Evolutionary conservation across 106 monocot genomes (phyloP), one percentile per base, ranked within the genome.

Genomic region (Chionographis japonica): DNA sequence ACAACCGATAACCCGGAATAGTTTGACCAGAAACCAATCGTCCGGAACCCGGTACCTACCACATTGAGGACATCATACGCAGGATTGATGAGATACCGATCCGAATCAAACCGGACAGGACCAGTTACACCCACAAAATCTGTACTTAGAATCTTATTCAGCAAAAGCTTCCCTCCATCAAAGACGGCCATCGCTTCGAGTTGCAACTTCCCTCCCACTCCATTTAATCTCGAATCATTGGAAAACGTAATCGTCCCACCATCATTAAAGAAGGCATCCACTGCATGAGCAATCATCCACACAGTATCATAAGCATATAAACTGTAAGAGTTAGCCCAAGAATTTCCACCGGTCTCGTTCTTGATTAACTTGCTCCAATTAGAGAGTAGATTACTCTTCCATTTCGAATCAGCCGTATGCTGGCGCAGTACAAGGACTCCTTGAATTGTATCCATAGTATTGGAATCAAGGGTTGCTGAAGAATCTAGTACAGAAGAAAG

Each of bases 161-260:
- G 69, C 43, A 70, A 50, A 49, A 59, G 56, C n/a, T 59, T 55
- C 9, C 69, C 69, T 27, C 58, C 69, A 59, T 70, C 46, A 70
- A 70, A 70, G 5, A 70, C 49, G 19, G 46, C 59, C 69, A 70
- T 70, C n/a, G 69, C 69, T n/a, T 70, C 58, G 27, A 70, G 58
- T 43, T 70, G 46, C 8, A 46, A 10, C 5, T 5, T 10, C 8
- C 46, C 9, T 46, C 46, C 46, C 46, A 6, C 46, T 46, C 8
- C 46, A 10, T 46, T 5, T 10, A 46, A 46, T 10, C 0, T 46
- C 46, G 46, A 46, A 2, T 46, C 2, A 2, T 46, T 46, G 9
- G 46, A 46, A 10, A 46, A 64, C 2, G 64, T 46, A 46, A 49
- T 17, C 11, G 7, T 9, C 6, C 46, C 46, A 8, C 64, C 64